Conservation (phyloP, 495 filamentous ascomycete genomes). For the Filosporella fistucella region DNA sequence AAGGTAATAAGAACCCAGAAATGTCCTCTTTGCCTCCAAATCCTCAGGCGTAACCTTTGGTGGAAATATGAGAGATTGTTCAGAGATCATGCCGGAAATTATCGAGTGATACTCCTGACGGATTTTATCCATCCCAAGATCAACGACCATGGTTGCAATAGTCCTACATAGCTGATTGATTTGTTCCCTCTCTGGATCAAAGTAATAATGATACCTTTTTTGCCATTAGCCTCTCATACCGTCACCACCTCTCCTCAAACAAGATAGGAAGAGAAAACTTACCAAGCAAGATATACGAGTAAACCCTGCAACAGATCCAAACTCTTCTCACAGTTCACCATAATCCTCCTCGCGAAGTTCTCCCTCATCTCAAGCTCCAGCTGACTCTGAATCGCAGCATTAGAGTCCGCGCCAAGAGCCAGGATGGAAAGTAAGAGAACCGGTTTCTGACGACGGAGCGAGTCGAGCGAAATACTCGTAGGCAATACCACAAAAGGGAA, state of each 20-base stretch:
- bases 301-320: slow-evolving; percentile 21
- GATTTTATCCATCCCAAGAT: slow-evolving; percentile 17
- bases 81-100: too few species aligned
- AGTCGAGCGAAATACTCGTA: slow-evolving; percentile 11
- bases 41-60: slow-evolving; percentile 1
- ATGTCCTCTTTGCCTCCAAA: slow-evolving; percentile 20
- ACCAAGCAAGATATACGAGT: slow-evolving; percentile 19
- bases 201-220: slow-evolving; percentile 24
- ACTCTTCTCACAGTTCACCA: slow-evolving; percentile 19
- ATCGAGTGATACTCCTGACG: too few species aligned
- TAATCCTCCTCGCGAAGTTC: slow-evolving; percentile 25
- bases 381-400: slow-evolving; percentile 8
- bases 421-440: slow-evolving; percentile 20
- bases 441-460: slow-evolving; percentile 18
- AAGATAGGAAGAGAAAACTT: background rate
- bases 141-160: slow-evolving; percentile 20
- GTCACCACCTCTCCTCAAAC: too few species aligned
- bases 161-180: slow-evolving; percentile 25
- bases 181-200: slow-evolving; percentile 17
- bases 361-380: slow-evolving; percentile 36
- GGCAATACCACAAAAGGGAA: slow-evolving; percentile 23
- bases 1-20: slow-evolving; percentile 26
- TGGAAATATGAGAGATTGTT: too few species aligned
- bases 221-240: background rate
- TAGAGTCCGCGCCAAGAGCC: background rate